These are phyloP conservation scores for Fraxinus excelsior DNA, from an alignment of 257 asterid species.

Conservation along the genomic window DNA sequence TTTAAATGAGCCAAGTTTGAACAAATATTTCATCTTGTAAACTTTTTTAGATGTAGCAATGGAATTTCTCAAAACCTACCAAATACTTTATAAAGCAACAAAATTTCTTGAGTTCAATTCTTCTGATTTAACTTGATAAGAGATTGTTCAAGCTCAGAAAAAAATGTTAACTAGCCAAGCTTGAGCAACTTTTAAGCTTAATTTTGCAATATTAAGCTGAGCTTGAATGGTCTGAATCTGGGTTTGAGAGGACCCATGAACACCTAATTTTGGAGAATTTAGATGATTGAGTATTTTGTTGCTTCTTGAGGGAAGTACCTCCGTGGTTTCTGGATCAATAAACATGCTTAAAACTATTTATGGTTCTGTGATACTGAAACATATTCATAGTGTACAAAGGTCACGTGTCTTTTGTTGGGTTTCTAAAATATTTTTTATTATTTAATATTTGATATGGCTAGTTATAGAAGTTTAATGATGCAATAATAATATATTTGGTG, in stretches of 20 bases:
- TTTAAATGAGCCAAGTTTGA: background rate
- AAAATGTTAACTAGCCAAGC: background rate
- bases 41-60: background rate
- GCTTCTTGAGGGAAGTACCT: conserved; percentile 12
- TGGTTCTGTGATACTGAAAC: conserved; percentile 18
- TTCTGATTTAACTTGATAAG: background rate
- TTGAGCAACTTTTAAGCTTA: conserved; percentile 1
- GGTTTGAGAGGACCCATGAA: background rate
- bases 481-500: background rate
- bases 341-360: conserved; percentile 18
- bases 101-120: conserved; percentile 13
- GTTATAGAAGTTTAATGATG: background rate
- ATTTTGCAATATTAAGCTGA: background rate
- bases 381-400: conserved; percentile 9
- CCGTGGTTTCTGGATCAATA: conserved; percentile 21
- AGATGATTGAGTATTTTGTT: background rate
- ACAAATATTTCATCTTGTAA: background rate
- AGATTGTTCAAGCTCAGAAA: background rate
- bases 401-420: conserved; percentile 15
- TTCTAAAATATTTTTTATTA: conserved; percentile 13
- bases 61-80: background rate
- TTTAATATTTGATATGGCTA: background rate
- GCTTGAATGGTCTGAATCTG: background rate
- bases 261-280: background rate
- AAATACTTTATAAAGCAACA: background rate